phyloP scores from a whole-genome alignment of 345 rosid genomes.

The Anastatica hierochuntica region DNA sequence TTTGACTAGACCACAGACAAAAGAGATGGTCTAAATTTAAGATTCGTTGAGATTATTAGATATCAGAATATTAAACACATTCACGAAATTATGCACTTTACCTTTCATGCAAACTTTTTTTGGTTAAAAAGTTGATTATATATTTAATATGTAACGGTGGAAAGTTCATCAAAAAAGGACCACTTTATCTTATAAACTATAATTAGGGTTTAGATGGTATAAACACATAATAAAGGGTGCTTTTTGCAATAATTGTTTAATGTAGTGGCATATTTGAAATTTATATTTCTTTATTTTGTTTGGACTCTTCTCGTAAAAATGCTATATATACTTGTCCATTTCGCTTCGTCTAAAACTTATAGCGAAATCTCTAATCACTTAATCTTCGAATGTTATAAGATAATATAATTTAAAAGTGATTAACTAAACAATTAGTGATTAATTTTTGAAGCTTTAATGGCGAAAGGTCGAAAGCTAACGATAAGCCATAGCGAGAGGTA shows the following conservation, averaged over 20 bases:
- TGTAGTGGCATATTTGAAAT: background rate
- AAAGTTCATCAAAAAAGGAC: constrained; percentile 7
- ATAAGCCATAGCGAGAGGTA: constrained; percentile 68
- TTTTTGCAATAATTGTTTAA: background rate
- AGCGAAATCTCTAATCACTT: constrained; percentile 18
- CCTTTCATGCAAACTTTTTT: constrained; percentile 13
- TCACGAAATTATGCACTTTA: constrained; percentile 11
- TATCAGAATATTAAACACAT: constrained; percentile 20
- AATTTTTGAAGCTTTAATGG: constrained; percentile 16
- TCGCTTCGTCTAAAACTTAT: constrained; percentile 21
- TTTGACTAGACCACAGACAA: constrained; percentile 14
- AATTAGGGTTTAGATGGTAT: background rate
- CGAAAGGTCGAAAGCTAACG: constrained; percentile 61
- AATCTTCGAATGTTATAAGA: background rate
- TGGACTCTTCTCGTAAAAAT: constrained; percentile 17
- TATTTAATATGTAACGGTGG: constrained; percentile 13
- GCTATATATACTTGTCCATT: constrained; percentile 24
- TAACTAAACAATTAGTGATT: constrained; percentile 1
- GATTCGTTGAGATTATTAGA: constrained; percentile 16
- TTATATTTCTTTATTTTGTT: background rate
- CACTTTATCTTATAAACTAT: background rate
- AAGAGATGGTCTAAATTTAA: constrained; percentile 24
- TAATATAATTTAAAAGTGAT: background rate
- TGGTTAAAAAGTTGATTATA: background rate
- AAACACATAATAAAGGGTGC: background rate